Conservation (phyloP, 1,284 basidiomycete genomes). For the Agroathelia rolfsii region DNA sequence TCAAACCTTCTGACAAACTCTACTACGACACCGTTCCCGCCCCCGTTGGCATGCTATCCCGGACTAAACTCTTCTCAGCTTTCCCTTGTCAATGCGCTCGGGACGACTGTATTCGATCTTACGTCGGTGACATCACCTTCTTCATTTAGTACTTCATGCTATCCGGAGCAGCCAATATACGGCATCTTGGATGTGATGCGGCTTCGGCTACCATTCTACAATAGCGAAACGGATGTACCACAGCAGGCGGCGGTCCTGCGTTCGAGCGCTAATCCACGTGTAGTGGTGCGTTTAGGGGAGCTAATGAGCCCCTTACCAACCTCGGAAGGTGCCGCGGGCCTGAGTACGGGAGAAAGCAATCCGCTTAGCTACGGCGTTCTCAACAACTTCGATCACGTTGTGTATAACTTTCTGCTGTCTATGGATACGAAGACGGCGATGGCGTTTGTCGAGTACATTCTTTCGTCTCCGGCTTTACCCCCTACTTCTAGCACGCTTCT, state of each 20-base stretch:
- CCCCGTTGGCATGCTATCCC: conserved; percentile 52
- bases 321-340: conserved; percentile 18
- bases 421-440: conserved; percentile 38
- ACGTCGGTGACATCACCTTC: conserved; percentile 20
- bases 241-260: conserved; percentile 40
- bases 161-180: conserved; percentile 46
- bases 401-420: conserved; percentile 45
- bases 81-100: conserved; percentile 34
- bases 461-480: conserved; percentile 29
- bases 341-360: conserved; percentile 28
- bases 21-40: conserved; percentile 38
- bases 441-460: conserved; percentile 38
- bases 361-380: conserved; percentile 46
- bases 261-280: conserved; percentile 33
- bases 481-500: conserved; percentile 32
- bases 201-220: conserved; percentile 45
- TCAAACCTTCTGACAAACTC: conserved; percentile 30
- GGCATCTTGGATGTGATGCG: conserved; percentile 49
- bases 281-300: conserved; percentile 39
- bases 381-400: conserved; percentile 43
- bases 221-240: conserved; percentile 30
- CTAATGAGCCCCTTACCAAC: conserved; percentile 36
- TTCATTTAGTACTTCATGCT: conserved; percentile 40
- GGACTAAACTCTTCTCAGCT: conserved; percentile 29
- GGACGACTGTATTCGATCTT: conserved; percentile 42